Evolutionary conservation across 1,284 basidiomycete genomes (phyloP), one percentile per base, ranked within the genome.

Genomic region (Mycena citricolor): DNA sequence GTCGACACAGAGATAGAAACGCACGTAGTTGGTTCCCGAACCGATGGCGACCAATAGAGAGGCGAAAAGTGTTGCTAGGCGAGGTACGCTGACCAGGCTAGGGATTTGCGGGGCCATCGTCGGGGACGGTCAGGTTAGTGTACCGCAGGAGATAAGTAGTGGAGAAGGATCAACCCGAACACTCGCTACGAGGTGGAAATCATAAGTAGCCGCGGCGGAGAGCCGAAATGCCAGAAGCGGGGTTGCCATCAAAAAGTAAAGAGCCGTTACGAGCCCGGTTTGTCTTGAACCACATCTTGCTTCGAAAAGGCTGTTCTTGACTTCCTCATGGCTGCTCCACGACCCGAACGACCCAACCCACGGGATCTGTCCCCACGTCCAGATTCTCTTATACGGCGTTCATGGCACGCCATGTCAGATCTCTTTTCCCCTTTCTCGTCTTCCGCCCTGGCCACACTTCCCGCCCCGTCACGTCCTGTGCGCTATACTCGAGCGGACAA

Each of bases 361-460:
- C 44, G 47, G 8, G 25, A 8, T 8, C 24, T 16, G n/a, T n/a
- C n/a, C n/a, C 13, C 45, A 2, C 50, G 52, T 6, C 54, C 58
- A 11, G 60, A 61, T 8, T 68, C 67, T 1, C 51, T 67, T 32
- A 57, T 70, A 21, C 60, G 61, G 4, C 57, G 70, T 21, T 81
- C 81, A 23, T 81, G 77, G 77, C 71, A 79, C 40, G 73, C 73
- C 1, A 73, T 86, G 66, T 59, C 71, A 23, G 78, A 80, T 33
- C 42, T 81, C 20, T 61, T 86, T 32, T 76, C 76, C 1, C 87
- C 87, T 1, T 89, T 90, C 65, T 87, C 86, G 2, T 67, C 79
- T 2, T 66, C 76, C 0, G 86, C 86, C 0, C 71, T 90, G 25
- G 77, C 79, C 0, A 70, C 78, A 2, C 76, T 90, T 2, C 87